These are phyloP conservation scores for Suillus luteus DNA, from an alignment of 768 basidiomycete species.

Conservation along the genomic window DNA sequence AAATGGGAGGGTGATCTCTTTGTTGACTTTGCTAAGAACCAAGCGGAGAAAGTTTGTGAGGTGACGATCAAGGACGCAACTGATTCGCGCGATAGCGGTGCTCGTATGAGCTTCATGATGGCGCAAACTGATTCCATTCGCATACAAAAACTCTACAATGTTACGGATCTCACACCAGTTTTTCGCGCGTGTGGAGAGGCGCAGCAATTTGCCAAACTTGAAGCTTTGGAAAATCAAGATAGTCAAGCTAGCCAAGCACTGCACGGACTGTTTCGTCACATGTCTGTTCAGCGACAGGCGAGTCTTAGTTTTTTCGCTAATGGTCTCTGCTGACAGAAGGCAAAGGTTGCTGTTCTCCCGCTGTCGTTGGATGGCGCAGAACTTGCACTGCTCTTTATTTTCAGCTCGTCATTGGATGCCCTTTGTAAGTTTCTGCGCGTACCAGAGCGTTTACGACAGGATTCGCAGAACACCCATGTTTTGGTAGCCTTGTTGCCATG, in stretches of 20 bases:
- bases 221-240: constrained; percentile 43
- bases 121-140: constrained; percentile 42
- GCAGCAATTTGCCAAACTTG: constrained; percentile 56
- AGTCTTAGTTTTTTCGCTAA: constrained; percentile 20
- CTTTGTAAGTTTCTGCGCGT: constrained; percentile 45
- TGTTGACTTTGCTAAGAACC: constrained; percentile 38
- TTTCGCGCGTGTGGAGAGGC: constrained; percentile 50
- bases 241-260: constrained; percentile 37
- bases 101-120: constrained; percentile 53
- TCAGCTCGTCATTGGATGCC: constrained; percentile 39
- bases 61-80: constrained; percentile 49
- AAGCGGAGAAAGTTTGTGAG: constrained; percentile 49
- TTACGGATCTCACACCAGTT: constrained; percentile 47
- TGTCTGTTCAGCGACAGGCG: constrained; percentile 53
- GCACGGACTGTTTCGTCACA: constrained; percentile 43
- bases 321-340: constrained; percentile 10
- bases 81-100: constrained; percentile 39
- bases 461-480: constrained; percentile 20
- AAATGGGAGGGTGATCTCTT: constrained; percentile 64
- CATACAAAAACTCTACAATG: constrained; percentile 50
- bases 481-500: constrained; percentile 31
- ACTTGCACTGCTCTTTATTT: constrained; percentile 59
- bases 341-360: constrained; percentile 52
- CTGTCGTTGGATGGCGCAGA: constrained; percentile 47
- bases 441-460: constrained; percentile 30